phyloP scores from a whole-genome alignment of 2,329 filamentous ascomycete species.

The Ciborinia camelliae region DNA sequence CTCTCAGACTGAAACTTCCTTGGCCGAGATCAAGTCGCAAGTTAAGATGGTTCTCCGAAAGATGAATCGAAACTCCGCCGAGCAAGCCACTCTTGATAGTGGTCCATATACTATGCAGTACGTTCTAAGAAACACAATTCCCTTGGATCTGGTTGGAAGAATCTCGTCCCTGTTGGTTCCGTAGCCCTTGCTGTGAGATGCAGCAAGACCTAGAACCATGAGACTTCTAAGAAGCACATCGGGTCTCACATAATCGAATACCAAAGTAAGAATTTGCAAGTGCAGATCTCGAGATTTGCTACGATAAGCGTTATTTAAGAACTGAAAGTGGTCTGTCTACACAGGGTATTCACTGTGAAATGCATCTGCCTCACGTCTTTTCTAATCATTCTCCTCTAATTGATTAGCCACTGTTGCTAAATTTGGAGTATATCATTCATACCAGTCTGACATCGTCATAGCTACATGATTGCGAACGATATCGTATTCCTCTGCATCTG shows the following conservation, averaged over 20 bases:
- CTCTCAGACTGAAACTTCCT: conserved; percentile 62
- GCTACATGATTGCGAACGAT: conserved; percentile 79
- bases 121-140: conserved; percentile 35
- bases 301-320: not conserved
- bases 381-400: not conserved
- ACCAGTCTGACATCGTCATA: conserved; percentile 37
- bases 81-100: conserved; percentile 88
- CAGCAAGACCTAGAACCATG: not conserved
- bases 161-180: not conserved
- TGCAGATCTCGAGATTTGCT: not conserved
- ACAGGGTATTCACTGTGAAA: not conserved
- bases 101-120: conserved; percentile 82
- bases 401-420: not conserved
- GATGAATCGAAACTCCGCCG: conserved; percentile 82
- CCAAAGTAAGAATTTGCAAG: not conserved
- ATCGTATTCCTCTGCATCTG: conserved; percentile 92
- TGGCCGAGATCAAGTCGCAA: conserved; percentile 85
- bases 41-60: conserved; percentile 86
- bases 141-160: not conserved
- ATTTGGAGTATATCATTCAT: not conserved
- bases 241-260: not conserved
- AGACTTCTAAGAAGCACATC: not conserved
- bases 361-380: no score
- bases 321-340: not conserved
- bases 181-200: not conserved